A percentile compares a stretch with the other conserved stretches of the same genome.
Conservation (phyloP, 345 rosid genomes). For the Gossypium longicalyx region DNA sequence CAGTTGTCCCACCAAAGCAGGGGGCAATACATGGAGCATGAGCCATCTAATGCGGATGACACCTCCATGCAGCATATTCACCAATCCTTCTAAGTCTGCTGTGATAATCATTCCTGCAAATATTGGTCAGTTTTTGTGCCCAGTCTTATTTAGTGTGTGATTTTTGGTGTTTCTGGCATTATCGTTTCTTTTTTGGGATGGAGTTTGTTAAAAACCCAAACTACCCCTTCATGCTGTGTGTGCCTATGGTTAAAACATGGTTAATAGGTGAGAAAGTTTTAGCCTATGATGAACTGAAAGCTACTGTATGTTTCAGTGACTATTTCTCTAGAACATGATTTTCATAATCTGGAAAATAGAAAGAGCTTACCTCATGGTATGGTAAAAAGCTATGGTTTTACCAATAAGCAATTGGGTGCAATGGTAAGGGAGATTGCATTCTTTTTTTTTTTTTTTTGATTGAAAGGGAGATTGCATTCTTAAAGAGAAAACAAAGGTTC, state of each 20-base stretch:
- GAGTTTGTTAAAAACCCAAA: constrained; percentile 6
- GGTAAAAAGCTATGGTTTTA: too few species aligned
- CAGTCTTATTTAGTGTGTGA: not conserved
- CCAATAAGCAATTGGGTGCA: too few species aligned
- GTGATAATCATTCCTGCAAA: not conserved
- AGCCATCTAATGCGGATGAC: constrained; percentile 52
- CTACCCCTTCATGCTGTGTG: not conserved
- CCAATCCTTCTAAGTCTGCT: constrained; percentile 50
- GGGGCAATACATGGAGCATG: constrained; percentile 54
- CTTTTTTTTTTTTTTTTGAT: too few species aligned
- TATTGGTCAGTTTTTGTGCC: not conserved
- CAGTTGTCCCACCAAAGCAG: constrained; percentile 53
- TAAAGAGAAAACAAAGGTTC: too few species aligned
- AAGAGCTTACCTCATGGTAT: too few species aligned
- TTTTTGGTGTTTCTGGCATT: not conserved
- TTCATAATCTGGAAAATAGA: too few species aligned
- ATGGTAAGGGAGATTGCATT: too few species aligned
- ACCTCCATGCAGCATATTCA: constrained; percentile 52
- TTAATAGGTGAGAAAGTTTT: not conserved
- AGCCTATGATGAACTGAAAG: not conserved
- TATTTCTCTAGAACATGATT: too few species aligned
- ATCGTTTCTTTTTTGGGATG: not conserved
- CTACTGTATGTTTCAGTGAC: not conserved
- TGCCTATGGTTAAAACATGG: not conserved
- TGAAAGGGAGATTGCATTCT: too few species aligned